phyloP scores from a whole-genome alignment of 2,329 filamentous ascomycete species.

The Colletotrichum liriopes region DNA sequence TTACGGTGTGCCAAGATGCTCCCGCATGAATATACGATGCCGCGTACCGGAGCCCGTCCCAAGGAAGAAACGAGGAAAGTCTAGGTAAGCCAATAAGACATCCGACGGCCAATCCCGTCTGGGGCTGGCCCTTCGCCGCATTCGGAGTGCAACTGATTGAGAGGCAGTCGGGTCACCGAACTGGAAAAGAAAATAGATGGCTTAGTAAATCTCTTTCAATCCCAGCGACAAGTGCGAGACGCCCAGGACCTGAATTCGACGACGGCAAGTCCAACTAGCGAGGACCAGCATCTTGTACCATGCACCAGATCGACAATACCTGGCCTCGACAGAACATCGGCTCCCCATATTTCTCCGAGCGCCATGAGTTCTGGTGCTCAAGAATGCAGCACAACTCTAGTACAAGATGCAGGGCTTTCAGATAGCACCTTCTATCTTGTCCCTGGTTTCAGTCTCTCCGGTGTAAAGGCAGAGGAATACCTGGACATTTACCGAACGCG shows the following conservation, averaged over 20 bases:
- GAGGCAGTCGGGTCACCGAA: slow-evolving; percentile 53
- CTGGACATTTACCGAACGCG: slow-evolving; percentile 53
- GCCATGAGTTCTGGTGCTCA: not conserved
- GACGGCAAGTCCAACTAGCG: not conserved
- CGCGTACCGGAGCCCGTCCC: slow-evolving; percentile 53
- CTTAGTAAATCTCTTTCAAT: slow-evolving; percentile 55
- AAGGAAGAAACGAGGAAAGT: slow-evolving; percentile 54
- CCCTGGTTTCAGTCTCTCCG: slow-evolving; percentile 54
- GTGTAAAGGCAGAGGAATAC: slow-evolving; percentile 51
- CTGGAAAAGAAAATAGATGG: slow-evolving; percentile 59
- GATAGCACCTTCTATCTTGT: slow-evolving; percentile 45
- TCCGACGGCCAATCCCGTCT: too few relatives aligned
- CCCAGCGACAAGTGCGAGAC: slow-evolving; percentile 44
- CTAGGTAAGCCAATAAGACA: slow-evolving; percentile 48
- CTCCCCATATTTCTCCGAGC: not conserved
- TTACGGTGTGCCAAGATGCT: slow-evolving; percentile 48
- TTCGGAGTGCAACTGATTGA: not conserved
- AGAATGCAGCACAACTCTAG: not conserved
- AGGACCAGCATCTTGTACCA: not conserved
- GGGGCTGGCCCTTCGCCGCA: too few relatives aligned
- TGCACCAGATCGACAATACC: not conserved
- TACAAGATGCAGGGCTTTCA: not conserved
- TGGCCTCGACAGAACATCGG: not conserved
- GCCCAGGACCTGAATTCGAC: not conserved
- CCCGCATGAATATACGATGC: slow-evolving; percentile 53